phyloP scores from a whole-genome alignment of 2,329 filamentous ascomycete species.

The Epichloe aotearoae region DNA sequence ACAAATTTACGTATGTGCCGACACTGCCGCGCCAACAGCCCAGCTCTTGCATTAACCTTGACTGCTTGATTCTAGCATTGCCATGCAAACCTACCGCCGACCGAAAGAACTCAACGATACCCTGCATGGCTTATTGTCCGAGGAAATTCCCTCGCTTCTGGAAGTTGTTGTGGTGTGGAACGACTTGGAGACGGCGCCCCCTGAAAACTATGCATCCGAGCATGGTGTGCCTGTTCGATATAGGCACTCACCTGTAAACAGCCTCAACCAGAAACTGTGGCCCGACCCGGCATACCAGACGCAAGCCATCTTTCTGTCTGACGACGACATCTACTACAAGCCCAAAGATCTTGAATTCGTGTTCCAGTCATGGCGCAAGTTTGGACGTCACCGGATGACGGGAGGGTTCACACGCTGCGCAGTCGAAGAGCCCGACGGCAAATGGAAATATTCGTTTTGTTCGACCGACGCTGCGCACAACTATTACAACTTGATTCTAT shows the following conservation, averaged over 20 bases:
- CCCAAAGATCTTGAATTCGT: constrained; percentile 26
- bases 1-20: constrained; percentile 19
- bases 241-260: constrained; percentile 19
- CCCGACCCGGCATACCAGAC: constrained; percentile 23
- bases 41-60: neutral
- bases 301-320: constrained; percentile 25
- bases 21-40: neutral
- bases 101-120: constrained; percentile 21
- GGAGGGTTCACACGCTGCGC: constrained; percentile 25
- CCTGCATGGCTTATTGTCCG: constrained; percentile 14
- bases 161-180: constrained; percentile 28
- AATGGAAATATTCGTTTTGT: constrained; percentile 22
- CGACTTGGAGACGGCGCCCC: constrained; percentile 18
- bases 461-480: constrained; percentile 12
- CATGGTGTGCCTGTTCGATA: constrained; percentile 21
- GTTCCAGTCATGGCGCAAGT: constrained; percentile 27
- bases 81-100: constrained; percentile 23
- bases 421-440: constrained; percentile 10
- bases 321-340: constrained; percentile 27
- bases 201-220: constrained; percentile 16
- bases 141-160: constrained; percentile 21
- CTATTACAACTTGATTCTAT: constrained; percentile 23
- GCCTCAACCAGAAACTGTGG: constrained; percentile 25
- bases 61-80: constrained; percentile 17
- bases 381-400: constrained; percentile 20